Conservation (phyloP, 2,329 filamentous ascomycete genomes). For the Ophiocordyceps camponoti-floridani region DNA sequence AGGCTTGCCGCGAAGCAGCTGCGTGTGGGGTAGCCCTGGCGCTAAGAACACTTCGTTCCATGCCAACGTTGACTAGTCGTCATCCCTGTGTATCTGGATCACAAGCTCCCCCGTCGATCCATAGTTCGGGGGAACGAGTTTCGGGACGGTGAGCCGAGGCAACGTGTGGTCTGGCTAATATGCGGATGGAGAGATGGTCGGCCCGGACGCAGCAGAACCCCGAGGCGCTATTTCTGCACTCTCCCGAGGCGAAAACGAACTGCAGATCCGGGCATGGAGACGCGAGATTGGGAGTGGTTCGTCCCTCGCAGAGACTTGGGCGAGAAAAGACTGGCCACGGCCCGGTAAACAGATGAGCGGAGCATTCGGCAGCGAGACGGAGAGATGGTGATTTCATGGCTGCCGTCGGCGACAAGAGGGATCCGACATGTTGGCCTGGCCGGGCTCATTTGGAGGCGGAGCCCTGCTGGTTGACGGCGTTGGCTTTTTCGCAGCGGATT, state of each 20-base stretch:
- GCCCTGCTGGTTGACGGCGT: constrained; percentile 8
- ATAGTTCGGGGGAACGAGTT: too few relatives aligned
- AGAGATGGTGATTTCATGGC: too few relatives aligned
- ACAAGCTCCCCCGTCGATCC: not conserved
- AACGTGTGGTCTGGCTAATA: not conserved
- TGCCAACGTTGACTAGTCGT: not conserved
- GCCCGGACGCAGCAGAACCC: not conserved
- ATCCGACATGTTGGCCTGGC: too few relatives aligned
- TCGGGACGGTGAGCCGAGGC: not conserved
- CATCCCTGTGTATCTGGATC: not conserved
- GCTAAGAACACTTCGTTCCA: not conserved
- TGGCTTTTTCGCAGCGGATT: constrained; percentile 22
- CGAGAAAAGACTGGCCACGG: too few relatives aligned
- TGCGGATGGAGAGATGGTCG: not conserved
- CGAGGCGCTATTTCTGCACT: not conserved
- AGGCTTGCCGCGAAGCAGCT: not conserved
- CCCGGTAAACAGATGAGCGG: too few relatives aligned
- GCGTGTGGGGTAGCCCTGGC: not conserved
- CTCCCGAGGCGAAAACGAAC: not conserved
- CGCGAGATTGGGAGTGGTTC: not conserved
- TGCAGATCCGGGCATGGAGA: not conserved
- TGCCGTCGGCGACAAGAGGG: too few relatives aligned
- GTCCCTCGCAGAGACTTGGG: not conserved
- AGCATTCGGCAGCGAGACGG: too few relatives aligned
- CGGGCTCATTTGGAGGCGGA: constrained; percentile 1